Evolutionary conservation across 768 basidiomycete species (phyloP), one percentile per base, ranked within the genome.

Genomic region (Cystobasidium onofrii): DNA sequence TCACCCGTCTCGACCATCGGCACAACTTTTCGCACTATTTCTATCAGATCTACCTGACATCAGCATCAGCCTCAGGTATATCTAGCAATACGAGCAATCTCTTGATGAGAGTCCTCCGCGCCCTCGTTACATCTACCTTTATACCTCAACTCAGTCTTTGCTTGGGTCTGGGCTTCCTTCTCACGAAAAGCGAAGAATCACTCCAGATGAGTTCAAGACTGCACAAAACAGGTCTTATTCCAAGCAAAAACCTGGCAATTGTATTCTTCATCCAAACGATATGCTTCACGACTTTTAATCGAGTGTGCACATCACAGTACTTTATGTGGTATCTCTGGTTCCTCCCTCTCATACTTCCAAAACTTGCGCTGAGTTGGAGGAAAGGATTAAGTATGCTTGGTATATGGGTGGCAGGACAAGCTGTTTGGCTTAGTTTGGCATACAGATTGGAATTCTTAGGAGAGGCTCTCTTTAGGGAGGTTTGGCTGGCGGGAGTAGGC

Each of bases 1-100:
- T 91, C 12, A 86, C 88, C 76, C 87, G 96, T 23, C 87, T 91
- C 23, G 96, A 99, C 81, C 94, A 98, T 78, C 89, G 95, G 70
- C 96, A 98, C 82, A 99, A 99, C 81, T 98, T 99, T 82, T 93
- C 94, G 6, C 91, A 92, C 0, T 96, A 97, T 83, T 98, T 96
- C 82, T 97, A 98, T 80, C 87, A 89, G 39, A 92, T 89, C 44
- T 97, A 98, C 81, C 87, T 98, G 69, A 88, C 1, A 36, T 43
- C 13, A 43, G 63, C 25, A 33, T 27, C 43, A 13, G 52, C 73
- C 23, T 27, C 41, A 29, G 61, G n/a, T n/a, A 27, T 10, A 10
- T 63, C 31, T 31, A 10, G 9, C 39, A 15, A 39, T 15, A 39
- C 15, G 10, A 50, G 25, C 31, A 15, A 61, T 31, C 15, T 15